These are phyloP conservation scores for Sporobolomyces roseus DNA, from an alignment of 768 basidiomycete species.

Conservation along the genomic window DNA sequence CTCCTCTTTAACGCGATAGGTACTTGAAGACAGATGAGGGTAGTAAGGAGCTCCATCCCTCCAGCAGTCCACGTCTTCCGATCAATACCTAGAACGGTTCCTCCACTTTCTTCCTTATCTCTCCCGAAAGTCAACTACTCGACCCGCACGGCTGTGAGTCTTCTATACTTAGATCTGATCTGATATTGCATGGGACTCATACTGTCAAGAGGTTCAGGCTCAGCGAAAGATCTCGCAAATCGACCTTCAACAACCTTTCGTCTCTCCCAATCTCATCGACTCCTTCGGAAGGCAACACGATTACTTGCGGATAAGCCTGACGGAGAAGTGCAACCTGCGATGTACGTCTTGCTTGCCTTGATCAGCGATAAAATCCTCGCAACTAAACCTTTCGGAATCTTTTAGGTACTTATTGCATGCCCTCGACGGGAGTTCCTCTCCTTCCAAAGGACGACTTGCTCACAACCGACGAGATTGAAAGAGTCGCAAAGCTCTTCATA, in stretches of 20 bases:
- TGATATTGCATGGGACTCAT: not conserved
- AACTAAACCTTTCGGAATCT: too few relatives aligned
- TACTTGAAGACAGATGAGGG: not conserved
- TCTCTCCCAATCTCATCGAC: conserved; percentile 39
- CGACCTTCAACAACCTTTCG: not conserved
- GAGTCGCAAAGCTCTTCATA: conserved; percentile 72
- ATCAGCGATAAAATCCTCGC: too few relatives aligned
- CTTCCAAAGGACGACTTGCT: conserved; percentile 67
- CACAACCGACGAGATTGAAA: conserved; percentile 69
- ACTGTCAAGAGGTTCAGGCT: not conserved
- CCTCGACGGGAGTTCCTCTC: conserved; percentile 69
- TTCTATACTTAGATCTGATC: not conserved
- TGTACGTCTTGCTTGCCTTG: too few relatives aligned
- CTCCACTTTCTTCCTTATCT: not conserved
- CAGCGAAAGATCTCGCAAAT: conserved; percentile 7
- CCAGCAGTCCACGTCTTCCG: too few relatives aligned
- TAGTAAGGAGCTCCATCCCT: not conserved
- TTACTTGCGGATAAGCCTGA: conserved; percentile 82
- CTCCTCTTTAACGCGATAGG: not conserved
- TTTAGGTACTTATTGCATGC: conserved; percentile 97
- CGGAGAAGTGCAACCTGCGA: conserved; percentile 80
- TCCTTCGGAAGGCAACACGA: conserved; percentile 55
- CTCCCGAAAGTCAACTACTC: not conserved
- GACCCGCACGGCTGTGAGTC: not conserved
- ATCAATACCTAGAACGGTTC: too few relatives aligned